Evolutionary conservation across 2,329 filamentous ascomycete genomes (phyloP).

Genomic region (Exophiala aquamarina): DNA sequence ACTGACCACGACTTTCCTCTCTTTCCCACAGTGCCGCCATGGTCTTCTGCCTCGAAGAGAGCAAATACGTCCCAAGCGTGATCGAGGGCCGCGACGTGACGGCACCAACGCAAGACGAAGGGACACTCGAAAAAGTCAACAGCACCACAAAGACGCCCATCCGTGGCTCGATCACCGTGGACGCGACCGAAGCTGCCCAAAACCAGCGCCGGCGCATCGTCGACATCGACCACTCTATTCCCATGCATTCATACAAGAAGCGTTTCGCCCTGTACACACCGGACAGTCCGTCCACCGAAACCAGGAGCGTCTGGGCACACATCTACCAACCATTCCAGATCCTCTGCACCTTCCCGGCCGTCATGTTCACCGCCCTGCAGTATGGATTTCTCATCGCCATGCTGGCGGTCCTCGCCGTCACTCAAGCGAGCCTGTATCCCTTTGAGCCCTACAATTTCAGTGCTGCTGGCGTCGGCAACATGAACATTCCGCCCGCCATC

Average conservation of each 20-base stretch:
- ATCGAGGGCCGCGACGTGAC: slow-evolving; percentile 21
- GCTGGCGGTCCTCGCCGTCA: slow-evolving; percentile 34
- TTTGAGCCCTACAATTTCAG: slow-evolving; percentile 35
- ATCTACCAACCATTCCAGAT: slow-evolving; percentile 35
- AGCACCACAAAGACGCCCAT: slow-evolving; percentile 9
- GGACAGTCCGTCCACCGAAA: slow-evolving; percentile 18
- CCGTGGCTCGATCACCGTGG: slow-evolving; percentile 9
- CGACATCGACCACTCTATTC: slow-evolving; percentile 31
- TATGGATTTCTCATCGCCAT: slow-evolving; percentile 41
- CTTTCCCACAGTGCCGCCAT: slow-evolving; percentile 27
- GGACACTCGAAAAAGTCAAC: slow-evolving; percentile 14
- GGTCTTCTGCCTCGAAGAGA: slow-evolving; percentile 39
- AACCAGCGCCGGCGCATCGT: slow-evolving; percentile 21
- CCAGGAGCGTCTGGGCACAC: slow-evolving; percentile 32
- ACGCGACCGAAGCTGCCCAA: slow-evolving; percentile 12
- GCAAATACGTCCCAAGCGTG: slow-evolving; percentile 31
- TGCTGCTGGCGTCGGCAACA: slow-evolving; percentile 34
- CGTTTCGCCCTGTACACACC: slow-evolving; percentile 30
- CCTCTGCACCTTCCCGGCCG: slow-evolving; percentile 38
- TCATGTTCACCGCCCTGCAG: slow-evolving; percentile 41
- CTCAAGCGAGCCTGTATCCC: slow-evolving; percentile 38
- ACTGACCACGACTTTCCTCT: no score
- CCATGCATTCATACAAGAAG: slow-evolving; percentile 30
- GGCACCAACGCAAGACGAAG: slow-evolving; percentile 1
- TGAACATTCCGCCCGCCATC: slow-evolving; percentile 38